Evolutionary conservation across 805 yeast species (phyloP).

Genomic region (Wickerhamiella slavikovae): DNA sequence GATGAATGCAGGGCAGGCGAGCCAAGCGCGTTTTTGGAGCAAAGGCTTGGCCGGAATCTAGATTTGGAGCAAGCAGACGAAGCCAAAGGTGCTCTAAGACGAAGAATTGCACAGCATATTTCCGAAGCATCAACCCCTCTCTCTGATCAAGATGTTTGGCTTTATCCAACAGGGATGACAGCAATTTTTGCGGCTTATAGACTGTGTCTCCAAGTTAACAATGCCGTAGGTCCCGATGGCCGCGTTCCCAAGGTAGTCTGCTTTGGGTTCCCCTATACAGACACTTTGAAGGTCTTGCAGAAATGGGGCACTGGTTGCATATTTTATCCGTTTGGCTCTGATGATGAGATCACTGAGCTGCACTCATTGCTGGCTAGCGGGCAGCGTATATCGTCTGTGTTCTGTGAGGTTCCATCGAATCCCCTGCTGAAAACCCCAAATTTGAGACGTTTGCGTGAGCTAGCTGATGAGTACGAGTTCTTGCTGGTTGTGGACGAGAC

Average conservation of each 20-base stretch:
- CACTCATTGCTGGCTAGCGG: conserved; percentile 42
- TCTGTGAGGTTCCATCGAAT: conserved; percentile 88
- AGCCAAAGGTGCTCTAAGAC: conserved; percentile 54
- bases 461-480: conserved; percentile 53
- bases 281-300: conserved; percentile 63
- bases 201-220: conserved; percentile 14
- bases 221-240: conserved; percentile 8
- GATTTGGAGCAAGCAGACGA: conserved; percentile 55
- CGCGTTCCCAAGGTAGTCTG: conserved; percentile 45
- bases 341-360: conserved; percentile 41
- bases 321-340: conserved; percentile 62
- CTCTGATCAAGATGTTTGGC: conserved; percentile 40
- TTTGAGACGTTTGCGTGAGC: conserved; percentile 35
- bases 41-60: conserved; percentile 74
- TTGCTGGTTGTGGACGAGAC: conserved; percentile 85
- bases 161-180: conserved; percentile 88
- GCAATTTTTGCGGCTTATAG: conserved; percentile 66
- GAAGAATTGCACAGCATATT: conserved; percentile 30
- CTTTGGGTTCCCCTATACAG: conserved; percentile 92
- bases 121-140: conserved; percentile 15
- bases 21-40: conserved; percentile 53
- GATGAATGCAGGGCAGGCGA: too few species aligned
- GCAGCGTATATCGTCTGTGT: conserved; percentile 45
- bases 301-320: conserved; percentile 87
- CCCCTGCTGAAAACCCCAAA: conserved; percentile 82